Conservation (phyloP, 2,329 filamentous ascomycete species). For the Elsinoe fawcettii region DNA sequence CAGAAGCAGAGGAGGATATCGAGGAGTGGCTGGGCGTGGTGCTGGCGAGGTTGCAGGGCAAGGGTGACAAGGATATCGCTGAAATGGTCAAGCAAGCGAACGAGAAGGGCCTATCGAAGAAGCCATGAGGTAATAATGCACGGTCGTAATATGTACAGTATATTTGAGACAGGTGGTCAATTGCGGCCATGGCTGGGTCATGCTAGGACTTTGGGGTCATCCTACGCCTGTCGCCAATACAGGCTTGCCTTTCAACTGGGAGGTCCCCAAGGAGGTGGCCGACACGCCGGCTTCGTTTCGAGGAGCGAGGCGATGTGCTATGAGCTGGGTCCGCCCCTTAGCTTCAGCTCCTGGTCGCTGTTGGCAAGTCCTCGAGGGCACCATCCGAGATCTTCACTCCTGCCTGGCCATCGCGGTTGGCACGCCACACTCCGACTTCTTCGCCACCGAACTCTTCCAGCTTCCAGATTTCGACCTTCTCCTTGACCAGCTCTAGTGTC, state of each 20-base stretch:
- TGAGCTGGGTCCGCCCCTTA: neutral
- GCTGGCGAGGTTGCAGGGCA: conserved; percentile 42
- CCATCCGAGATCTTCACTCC: conserved; percentile 40
- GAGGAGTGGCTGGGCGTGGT: conserved; percentile 46
- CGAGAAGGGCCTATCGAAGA: conserved; percentile 22
- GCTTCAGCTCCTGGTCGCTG: too few species aligned
- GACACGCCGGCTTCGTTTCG: too few species aligned
- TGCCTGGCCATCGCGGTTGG: conserved; percentile 66
- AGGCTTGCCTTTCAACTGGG: neutral
- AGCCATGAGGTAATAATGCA: conserved; percentile 18
- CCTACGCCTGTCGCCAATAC: neutral
- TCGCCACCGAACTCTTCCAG: conserved; percentile 75
- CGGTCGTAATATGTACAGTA: neutral
- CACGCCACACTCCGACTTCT: conserved; percentile 73
- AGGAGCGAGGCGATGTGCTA: neutral
- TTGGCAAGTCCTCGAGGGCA: neutral
- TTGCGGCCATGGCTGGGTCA: neutral
- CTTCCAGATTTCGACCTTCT: conserved; percentile 91
- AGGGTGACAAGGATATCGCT: conserved; percentile 30
- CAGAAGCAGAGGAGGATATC: conserved; percentile 45
- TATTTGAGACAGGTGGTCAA: neutral
- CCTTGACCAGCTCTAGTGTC: conserved; percentile 79
- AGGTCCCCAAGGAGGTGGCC: too few species aligned
- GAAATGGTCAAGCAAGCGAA: conserved; percentile 27
- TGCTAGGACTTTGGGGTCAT: neutral